Percentiles rank a stretch among this genome's conserved stretches.
phyloP scores from a whole-genome alignment of 176 grass and related monocot genomes.

The Oryza longistaminata region DNA sequence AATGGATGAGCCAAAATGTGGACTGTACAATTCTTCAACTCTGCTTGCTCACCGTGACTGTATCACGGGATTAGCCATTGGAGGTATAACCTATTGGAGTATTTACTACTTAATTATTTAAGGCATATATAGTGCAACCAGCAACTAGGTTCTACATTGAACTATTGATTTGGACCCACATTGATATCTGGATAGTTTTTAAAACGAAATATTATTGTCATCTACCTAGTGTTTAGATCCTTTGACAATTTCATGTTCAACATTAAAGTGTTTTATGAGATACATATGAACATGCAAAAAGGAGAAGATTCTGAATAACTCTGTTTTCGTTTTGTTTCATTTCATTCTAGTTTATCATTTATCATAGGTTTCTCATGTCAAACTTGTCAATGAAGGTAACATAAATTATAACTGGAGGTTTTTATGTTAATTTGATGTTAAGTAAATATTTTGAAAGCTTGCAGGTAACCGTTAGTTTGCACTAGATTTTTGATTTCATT shows the following conservation, averaged over 20 bases:
- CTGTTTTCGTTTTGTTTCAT: neutral
- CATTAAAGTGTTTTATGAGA: neutral
- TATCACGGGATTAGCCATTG: constrained; percentile 73
- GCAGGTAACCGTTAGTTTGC: neutral
- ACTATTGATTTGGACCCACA: neutral
- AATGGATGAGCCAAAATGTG: constrained; percentile 20
- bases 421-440: neutral
- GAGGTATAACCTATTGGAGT: constrained; percentile 56
- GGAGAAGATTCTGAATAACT: neutral
- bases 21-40: constrained; percentile 43
- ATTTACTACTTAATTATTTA: neutral
- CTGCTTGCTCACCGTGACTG: constrained; percentile 78
- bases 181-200: neutral
- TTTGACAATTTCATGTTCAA: neutral
- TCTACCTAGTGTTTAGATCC: neutral
- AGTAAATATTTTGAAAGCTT: neutral
- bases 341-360: neutral
- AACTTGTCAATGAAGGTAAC: neutral
- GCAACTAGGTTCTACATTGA: neutral
- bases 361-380: neutral
- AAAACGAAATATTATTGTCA: neutral
- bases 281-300: neutral
- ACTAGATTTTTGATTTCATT: neutral
- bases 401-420: neutral
- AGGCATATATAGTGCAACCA: constrained; percentile 4